Evolutionary conservation across 768 basidiomycete genomes (phyloP).

Genomic region (Hemileccinum impolitum): DNA sequence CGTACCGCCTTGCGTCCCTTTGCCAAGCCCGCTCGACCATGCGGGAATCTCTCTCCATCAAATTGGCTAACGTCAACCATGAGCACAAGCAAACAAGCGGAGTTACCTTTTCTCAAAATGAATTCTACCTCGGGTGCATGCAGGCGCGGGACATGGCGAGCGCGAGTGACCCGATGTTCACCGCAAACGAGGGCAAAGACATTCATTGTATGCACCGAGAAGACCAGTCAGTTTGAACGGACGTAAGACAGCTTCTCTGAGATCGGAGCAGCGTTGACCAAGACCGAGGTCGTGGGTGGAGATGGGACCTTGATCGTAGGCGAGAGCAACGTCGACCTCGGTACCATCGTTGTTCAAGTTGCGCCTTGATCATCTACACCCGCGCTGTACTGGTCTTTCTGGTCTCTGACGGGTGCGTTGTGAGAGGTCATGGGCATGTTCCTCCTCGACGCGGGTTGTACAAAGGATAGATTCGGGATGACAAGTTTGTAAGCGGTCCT

Average conservation of each 20-base stretch:
- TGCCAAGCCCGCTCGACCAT: conserved; percentile 88
- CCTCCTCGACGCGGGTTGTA: too few relatives aligned
- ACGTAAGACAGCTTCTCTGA: conserved; percentile 70
- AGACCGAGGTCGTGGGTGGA: conserved; percentile 59
- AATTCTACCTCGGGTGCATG: conserved; percentile 60
- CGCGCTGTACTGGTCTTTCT: conserved; percentile 88
- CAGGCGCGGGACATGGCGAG: conserved; percentile 76
- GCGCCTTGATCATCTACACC: conserved; percentile 86
- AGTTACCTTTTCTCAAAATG: conserved; percentile 68
- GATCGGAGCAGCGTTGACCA: conserved; percentile 84
- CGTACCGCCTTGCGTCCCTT: conserved; percentile 91
- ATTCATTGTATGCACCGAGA: conserved; percentile 83
- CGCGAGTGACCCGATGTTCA: conserved; percentile 82
- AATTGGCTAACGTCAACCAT: conserved; percentile 55
- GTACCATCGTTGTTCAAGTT: too few relatives aligned
- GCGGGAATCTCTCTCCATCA: conserved; percentile 88
- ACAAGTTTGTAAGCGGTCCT: too few relatives aligned
- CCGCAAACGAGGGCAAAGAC: conserved; percentile 72
- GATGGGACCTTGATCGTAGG: conserved; percentile 17
- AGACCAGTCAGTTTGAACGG: conserved; percentile 83
- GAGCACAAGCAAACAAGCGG: background rate
- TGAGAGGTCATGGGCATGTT: too few relatives aligned
- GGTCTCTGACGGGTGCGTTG: too few relatives aligned
- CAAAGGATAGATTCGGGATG: too few relatives aligned
- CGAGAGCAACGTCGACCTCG: conserved; percentile 18